A percentile compares a stretch with the other conserved stretches of the same genome.
Conservation (phyloP, 169 alveolate species). For the Plasmodium adleri region DNA sequence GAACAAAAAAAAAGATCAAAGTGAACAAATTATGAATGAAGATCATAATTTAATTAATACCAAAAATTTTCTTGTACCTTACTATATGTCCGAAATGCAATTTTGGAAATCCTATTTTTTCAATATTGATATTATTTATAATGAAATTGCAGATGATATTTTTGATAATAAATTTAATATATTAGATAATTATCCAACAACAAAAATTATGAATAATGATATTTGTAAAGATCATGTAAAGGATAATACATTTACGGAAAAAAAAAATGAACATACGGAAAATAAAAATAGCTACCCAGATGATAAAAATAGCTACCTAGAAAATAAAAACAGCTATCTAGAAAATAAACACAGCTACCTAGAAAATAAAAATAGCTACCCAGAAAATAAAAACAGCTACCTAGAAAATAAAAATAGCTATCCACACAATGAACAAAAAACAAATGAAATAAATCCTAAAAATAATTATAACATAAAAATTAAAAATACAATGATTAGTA, state of each 20-base stretch:
- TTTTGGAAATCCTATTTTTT: conserved; percentile 75
- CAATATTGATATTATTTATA: conserved; percentile 67
- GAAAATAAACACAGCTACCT: too few species aligned
- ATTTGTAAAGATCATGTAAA: too few species aligned
- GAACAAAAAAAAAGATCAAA: conserved; percentile 70
- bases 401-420: too few species aligned
- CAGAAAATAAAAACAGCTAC: too few species aligned
- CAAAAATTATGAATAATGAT: too few species aligned
- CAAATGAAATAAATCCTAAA: too few species aligned
- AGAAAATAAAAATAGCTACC: neutral
- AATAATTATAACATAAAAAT: too few species aligned
- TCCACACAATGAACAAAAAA: too few species aligned
- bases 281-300: neutral
- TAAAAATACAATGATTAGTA: too few species aligned
- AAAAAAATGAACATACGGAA: neutral
- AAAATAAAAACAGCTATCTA: too few species aligned
- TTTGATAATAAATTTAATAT: conserved; percentile 19
- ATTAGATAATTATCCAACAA: neutral
- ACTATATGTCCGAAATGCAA: conserved; percentile 44
- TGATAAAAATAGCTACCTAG: too few species aligned
- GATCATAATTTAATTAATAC: conserved; percentile 33
- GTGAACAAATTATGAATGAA: conserved; percentile 47
- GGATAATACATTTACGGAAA: neutral
- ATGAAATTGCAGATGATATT: conserved; percentile 67
- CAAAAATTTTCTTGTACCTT: conserved; percentile 55